A percentile compares a stretch with the other conserved stretches of the same genome.
Conservation (phyloP, 2,329 filamentous ascomycete genomes). For the Venturia nashicola region DNA sequence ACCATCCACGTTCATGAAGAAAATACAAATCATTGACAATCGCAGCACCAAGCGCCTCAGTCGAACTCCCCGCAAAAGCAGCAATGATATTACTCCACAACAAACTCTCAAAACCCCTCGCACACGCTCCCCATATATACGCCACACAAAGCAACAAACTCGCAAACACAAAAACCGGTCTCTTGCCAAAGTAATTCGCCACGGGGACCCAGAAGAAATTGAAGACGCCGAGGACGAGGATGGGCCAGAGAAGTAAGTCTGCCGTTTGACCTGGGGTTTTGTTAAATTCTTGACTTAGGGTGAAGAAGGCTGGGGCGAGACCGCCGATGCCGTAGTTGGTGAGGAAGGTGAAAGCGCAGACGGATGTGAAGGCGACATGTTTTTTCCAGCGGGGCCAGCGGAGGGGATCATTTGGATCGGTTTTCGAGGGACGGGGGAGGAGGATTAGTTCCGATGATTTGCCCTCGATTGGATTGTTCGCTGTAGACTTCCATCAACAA, state of each 20-base stretch:
- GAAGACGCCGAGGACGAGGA: slow-evolving; percentile 36
- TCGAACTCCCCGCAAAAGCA: slow-evolving; percentile 32
- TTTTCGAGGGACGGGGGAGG: slow-evolving; percentile 33
- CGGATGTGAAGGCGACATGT: slow-evolving; percentile 29
- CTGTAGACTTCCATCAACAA: neutral
- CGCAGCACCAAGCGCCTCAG: slow-evolving; percentile 76
- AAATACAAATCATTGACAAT: slow-evolving; percentile 83
- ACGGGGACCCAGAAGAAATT: slow-evolving; percentile 42
- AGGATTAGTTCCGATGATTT: slow-evolving; percentile 24
- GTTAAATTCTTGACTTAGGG: slow-evolving; percentile 33
- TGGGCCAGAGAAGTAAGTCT: slow-evolving; percentile 26
- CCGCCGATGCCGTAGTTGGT: slow-evolving; percentile 35
- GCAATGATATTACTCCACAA: slow-evolving; percentile 34
- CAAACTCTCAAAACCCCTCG: slow-evolving; percentile 28
- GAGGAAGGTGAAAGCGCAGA: slow-evolving; percentile 39
- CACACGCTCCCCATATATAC: slow-evolving; percentile 35
- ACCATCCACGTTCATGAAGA: slow-evolving; percentile 70
- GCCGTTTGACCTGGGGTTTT: slow-evolving; percentile 33
- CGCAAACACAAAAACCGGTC: slow-evolving; percentile 34
- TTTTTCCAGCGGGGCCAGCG: slow-evolving; percentile 36
- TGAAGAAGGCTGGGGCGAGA: slow-evolving; percentile 30
- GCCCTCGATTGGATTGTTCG: slow-evolving; percentile 11
- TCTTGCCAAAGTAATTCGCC: slow-evolving; percentile 34
- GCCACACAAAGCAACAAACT: slow-evolving; percentile 31
- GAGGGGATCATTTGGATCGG: slow-evolving; percentile 37